These are phyloP conservation scores for Trifolium repens DNA, from an alignment of 306 rosid genomes.

Conservation along the genomic window DNA sequence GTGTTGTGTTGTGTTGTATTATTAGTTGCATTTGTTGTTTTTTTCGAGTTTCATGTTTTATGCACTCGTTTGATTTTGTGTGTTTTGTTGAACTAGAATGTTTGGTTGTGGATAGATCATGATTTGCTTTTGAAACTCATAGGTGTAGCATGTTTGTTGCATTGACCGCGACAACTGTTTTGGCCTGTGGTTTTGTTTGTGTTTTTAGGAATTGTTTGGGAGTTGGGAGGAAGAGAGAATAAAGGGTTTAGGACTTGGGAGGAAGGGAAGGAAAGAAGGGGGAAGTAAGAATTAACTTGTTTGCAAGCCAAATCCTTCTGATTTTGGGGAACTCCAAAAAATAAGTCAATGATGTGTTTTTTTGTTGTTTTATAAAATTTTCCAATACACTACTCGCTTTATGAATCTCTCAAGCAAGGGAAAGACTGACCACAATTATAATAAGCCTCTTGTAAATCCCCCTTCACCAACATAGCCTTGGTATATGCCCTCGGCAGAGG, in stretches of 20 bases:
- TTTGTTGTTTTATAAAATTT: not conserved
- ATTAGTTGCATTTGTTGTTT: not conserved
- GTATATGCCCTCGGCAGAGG: not conserved
- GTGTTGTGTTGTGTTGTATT: slow-evolving; percentile 25
- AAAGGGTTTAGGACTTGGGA: not conserved
- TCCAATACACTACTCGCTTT: not conserved
- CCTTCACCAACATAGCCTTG: not conserved
- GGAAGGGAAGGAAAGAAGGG: not conserved
- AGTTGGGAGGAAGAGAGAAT: not conserved
- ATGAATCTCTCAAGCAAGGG: not conserved
- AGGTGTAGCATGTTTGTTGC: not conserved
- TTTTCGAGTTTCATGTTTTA: not conserved
- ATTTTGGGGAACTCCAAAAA: not conserved
- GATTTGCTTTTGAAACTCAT: slow-evolving; percentile 10
- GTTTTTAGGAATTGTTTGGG: slow-evolving; percentile 3
- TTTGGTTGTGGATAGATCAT: slow-evolving; percentile 9
- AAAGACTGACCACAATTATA: not conserved
- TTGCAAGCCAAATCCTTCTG: not conserved
- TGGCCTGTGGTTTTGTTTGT: slow-evolving; percentile 9
- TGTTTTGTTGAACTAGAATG: slow-evolving; percentile 11
- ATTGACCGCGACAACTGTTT: slow-evolving; percentile 1
- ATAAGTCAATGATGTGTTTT: not conserved
- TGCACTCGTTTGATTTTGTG: not conserved
- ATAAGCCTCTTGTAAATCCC: not conserved
- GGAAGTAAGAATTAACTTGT: not conserved